phyloP scores from a whole-genome alignment of 2,329 filamentous ascomycete species.

The Diaporthe sp. region DNA sequence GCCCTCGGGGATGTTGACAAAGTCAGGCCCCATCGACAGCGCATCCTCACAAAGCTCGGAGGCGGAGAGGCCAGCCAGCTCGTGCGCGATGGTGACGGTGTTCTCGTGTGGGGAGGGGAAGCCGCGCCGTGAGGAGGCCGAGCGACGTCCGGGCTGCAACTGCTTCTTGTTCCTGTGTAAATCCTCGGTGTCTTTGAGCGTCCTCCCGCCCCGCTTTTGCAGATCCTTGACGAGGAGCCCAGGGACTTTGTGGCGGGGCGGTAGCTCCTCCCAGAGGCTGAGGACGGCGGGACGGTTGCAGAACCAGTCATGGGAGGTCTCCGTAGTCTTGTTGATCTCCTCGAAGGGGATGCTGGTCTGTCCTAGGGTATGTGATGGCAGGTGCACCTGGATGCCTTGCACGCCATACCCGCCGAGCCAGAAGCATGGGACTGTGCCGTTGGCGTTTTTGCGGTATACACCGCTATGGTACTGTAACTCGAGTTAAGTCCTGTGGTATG shows the following conservation, averaged over 20 bases:
- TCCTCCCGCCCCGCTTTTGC: background rate
- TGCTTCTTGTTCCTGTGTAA: background rate
- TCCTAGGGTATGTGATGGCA: background rate
- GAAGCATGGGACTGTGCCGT: background rate
- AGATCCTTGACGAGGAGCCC: background rate
- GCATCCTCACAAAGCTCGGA: background rate
- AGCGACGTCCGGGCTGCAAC: background rate
- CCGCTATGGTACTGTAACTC: constrained; percentile 12
- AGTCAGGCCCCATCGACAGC: constrained; percentile 3
- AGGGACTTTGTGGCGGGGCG: background rate
- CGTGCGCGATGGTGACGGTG: constrained; percentile 7
- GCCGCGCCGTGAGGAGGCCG: no score
- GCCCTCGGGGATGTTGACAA: constrained; percentile 3
- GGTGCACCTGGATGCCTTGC: constrained; percentile 6
- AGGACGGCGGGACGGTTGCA: constrained; percentile 19
- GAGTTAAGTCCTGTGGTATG: background rate
- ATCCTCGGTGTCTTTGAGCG: background rate
- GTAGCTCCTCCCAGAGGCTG: background rate
- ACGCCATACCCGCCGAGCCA: background rate
- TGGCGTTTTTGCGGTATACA: background rate
- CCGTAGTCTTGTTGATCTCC: background rate
- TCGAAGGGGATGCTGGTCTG: background rate
- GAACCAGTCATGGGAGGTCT: background rate
- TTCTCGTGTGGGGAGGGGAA: background rate
- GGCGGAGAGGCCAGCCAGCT: background rate